These are phyloP conservation scores for Boletus vermiculosoides DNA, from an alignment of 768 basidiomycete genomes.

Conservation along the genomic window DNA sequence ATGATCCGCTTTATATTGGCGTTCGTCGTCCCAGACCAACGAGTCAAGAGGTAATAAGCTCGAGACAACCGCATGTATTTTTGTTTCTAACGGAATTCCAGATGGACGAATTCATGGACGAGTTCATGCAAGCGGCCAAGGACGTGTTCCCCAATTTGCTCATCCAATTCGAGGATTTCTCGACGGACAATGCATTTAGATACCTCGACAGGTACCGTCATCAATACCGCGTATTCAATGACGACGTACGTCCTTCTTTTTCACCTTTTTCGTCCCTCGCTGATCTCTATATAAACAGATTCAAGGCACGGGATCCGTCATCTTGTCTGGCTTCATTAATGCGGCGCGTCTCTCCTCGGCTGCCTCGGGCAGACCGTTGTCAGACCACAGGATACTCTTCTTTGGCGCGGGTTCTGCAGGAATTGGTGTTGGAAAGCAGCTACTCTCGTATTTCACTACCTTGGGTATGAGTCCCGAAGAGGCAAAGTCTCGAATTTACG, in stretches of 20 bases:
- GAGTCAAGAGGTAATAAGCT: constrained; percentile 38
- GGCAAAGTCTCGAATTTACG: constrained; percentile 65
- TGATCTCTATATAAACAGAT: constrained; percentile 38
- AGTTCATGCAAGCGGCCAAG: constrained; percentile 69
- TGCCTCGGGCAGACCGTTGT: constrained; percentile 39
- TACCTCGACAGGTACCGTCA: constrained; percentile 64
- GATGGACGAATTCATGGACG: constrained; percentile 75
- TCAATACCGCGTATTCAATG: constrained; percentile 64
- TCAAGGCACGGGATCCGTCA: constrained; percentile 74
- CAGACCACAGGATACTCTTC: constrained; percentile 57
- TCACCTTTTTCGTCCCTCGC: not conserved
- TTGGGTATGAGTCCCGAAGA: constrained; percentile 64
- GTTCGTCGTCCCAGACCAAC: constrained; percentile 54
- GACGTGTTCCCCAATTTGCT: constrained; percentile 64
- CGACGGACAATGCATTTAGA: constrained; percentile 75
- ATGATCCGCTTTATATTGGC: constrained; percentile 77
- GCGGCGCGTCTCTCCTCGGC: constrained; percentile 61
- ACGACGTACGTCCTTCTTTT: constrained; percentile 52
- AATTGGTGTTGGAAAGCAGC: constrained; percentile 53
- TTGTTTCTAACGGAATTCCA: constrained; percentile 17
- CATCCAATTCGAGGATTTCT: constrained; percentile 78
- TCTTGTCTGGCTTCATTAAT: constrained; percentile 73
- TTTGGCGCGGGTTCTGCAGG: constrained; percentile 55
- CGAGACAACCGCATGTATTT: not conserved
- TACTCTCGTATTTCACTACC: constrained; percentile 47